Percentiles rank a stretch among this genome's conserved stretches.
phyloP scores from a whole-genome alignment of 2,329 filamentous ascomycete species.

The Aureobasidium sp. region DNA sequence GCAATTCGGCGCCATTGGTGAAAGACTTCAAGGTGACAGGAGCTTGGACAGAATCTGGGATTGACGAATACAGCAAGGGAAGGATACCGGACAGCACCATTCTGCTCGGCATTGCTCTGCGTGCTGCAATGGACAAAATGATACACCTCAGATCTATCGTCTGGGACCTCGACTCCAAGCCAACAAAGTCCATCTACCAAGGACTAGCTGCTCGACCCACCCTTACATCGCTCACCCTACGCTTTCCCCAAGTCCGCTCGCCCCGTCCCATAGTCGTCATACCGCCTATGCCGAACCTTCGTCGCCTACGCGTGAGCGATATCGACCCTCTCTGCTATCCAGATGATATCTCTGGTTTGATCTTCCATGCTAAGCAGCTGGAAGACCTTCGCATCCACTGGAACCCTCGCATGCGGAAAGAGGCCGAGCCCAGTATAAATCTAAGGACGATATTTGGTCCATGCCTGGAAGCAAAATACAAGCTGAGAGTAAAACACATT shows the following conservation, averaged over 20 bases:
- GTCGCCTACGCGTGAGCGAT: constrained; percentile 45
- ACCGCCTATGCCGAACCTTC: constrained; percentile 48
- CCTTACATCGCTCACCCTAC: constrained; percentile 46
- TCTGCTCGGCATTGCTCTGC: constrained; percentile 52
- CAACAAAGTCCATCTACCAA: constrained; percentile 49
- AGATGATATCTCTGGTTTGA: constrained; percentile 50
- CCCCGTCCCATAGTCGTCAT: constrained; percentile 49
- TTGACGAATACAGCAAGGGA: constrained; percentile 50
- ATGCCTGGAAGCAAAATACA: constrained; percentile 38
- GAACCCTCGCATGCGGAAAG: constrained; percentile 52
- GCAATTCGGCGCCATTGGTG: constrained; percentile 45
- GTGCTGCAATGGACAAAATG: constrained; percentile 53
- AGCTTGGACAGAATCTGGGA: constrained; percentile 48
- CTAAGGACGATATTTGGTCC: constrained; percentile 49
- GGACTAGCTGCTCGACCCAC: constrained; percentile 42
- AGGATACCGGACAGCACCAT: constrained; percentile 55
- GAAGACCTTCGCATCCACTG: constrained; percentile 50
- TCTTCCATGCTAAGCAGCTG: constrained; percentile 46
- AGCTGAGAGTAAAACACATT: constrained; percentile 41
- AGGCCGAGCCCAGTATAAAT: constrained; percentile 48
- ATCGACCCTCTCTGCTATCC: constrained; percentile 57
- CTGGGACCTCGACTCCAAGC: constrained; percentile 55
- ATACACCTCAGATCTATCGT: constrained; percentile 45
- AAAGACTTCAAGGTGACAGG: constrained; percentile 44
- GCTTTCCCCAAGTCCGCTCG: constrained; percentile 47